Evolutionary conservation across 192 early-diverging fungal species (phyloP), one percentile per base, ranked within the genome.

Genomic region (Radiomyces spectabilis): DNA sequence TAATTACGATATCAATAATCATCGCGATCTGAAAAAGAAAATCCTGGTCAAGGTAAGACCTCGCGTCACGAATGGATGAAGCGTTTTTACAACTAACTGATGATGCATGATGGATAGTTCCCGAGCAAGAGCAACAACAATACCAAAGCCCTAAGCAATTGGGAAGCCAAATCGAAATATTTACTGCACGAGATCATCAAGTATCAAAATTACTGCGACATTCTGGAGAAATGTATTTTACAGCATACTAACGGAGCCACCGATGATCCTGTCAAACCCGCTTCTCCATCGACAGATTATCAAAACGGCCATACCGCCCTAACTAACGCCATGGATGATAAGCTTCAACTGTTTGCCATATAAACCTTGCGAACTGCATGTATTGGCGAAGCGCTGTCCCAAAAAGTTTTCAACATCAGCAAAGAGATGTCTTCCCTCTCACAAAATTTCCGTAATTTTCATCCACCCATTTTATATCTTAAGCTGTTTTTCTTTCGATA

Each of bases 121-220:
- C 68, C 57, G 31, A 72, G 73, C 21, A 72, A 74, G 42, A 78
- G 81, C 21, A 68, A 66, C 32, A 78, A 84, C 59, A 62, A 79
- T 65, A 60, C 78, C 3, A 82, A 78, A 55, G 88, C 80, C 5
- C 77, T 88, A 50, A 68, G 77, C 9, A 91, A 91, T 57, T 91
- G 88, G 88, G 88, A 91, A 69, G 72, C 77, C 48, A 83, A 83
- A 63, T 85, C 85, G 9, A 81, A 85, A 55, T 81, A 87, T 61
- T 65, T 91, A 26, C 58, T 91, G 33, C 80, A 86, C 64, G 88
- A 91, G 71, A 85, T 88, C 59, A 83, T 91, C 68, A 91, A 88
- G 57, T 85, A 88, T 51, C 84, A 87, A 58, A 86, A 83, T 55
- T 91, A 91, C 49, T 80, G 80, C 8, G 85, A 91, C 50, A 77